Conservation (phyloP, 495 filamentous ascomycete species). For the Talaromyces trachyspermus region DNA sequence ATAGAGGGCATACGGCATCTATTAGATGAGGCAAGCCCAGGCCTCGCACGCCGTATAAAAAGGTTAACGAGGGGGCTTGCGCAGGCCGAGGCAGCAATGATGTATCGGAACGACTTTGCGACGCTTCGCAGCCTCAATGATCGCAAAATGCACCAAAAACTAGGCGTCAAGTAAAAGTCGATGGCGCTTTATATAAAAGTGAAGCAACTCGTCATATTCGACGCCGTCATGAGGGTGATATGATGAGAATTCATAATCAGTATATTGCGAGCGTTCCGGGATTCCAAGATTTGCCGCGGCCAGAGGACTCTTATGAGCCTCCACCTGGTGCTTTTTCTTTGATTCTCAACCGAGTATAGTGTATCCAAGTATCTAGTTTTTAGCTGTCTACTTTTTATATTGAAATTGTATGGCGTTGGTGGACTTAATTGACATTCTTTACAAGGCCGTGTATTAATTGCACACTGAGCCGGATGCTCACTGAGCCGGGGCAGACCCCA, state of each 20-base stretch:
- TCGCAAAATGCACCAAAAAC: neutral
- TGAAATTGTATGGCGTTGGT: too few relatives aligned
- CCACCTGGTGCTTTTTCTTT: too few relatives aligned
- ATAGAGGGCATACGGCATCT: neutral
- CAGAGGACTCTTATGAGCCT: too few relatives aligned
- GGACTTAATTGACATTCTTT: too few relatives aligned
- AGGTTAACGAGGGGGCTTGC: neutral
- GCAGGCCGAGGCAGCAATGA: neutral
- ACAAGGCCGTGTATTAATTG: too few relatives aligned
- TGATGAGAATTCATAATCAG: neutral
- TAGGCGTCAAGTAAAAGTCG: neutral
- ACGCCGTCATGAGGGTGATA: neutral
- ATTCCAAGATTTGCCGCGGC: neutral
- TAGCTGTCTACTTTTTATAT: too few relatives aligned
- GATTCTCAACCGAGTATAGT: too few relatives aligned
- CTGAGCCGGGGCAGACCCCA: too few relatives aligned
- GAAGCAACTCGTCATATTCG: neutral
- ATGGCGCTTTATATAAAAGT: neutral
- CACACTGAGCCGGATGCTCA: too few relatives aligned
- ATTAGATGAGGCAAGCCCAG: neutral
- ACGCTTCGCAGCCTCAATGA: neutral
- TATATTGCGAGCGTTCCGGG: neutral
- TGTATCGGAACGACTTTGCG: neutral
- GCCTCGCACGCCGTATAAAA: slow-evolving; percentile 1
- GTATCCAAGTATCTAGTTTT: too few relatives aligned